Evolutionary conservation across 2,329 filamentous ascomycete genomes (phyloP).

Genomic region (Fusarium praegraminearum): DNA sequence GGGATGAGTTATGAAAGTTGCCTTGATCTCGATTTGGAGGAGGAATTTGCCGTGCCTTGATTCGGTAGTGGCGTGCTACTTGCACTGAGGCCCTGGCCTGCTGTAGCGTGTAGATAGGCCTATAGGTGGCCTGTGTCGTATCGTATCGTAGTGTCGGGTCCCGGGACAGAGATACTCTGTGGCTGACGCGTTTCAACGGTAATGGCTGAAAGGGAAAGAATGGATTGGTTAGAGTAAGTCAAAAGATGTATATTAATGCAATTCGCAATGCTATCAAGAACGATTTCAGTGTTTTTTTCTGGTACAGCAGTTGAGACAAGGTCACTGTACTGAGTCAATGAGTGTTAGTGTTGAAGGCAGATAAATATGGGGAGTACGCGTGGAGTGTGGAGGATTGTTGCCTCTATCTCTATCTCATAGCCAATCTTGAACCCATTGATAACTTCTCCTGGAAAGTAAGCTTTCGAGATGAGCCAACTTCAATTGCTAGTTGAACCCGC

Average conservation of each 20-base stretch:
- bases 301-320: background rate
- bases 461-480: background rate
- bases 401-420: constrained; percentile 1
- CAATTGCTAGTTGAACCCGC: background rate
- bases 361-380: constrained; percentile 34
- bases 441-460: background rate
- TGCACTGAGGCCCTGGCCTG: background rate
- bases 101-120: background rate
- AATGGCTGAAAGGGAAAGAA: background rate
- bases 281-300: background rate
- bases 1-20: constrained; percentile 10
- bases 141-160: constrained; percentile 18
- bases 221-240: background rate
- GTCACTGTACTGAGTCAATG: background rate
- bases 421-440: background rate
- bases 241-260: background rate
- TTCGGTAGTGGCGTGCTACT: constrained; percentile 27
- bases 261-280: background rate
- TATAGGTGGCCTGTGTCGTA: background rate
- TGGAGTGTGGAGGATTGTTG: constrained; percentile 18
- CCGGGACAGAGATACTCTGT: constrained; percentile 10
- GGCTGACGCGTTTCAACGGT: constrained; percentile 16
- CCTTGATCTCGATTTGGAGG: constrained; percentile 32
- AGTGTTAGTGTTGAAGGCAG: background rate
- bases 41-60: constrained; percentile 37